A percentile compares a stretch with the other conserved stretches of the same genome.
Conservation (phyloP, 2,329 filamentous ascomycete species). For the Elsinoe fawcettii region DNA sequence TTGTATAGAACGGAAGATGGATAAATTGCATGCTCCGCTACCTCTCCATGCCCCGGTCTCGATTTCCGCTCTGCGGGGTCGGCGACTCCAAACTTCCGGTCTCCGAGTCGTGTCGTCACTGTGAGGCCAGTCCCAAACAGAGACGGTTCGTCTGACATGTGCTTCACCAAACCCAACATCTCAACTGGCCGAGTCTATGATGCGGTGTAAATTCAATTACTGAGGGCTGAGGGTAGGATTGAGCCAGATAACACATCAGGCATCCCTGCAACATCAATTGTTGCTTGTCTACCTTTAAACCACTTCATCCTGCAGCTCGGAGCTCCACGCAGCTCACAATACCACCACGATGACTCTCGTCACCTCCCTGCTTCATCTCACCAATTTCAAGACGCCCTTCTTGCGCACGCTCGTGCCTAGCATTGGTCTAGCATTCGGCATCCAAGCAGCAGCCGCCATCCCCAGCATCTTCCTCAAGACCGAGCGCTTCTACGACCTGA, state of each 20-base stretch:
- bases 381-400: constrained; percentile 55
- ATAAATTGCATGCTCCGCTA: background rate
- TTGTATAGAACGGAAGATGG: background rate
- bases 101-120: constrained; percentile 8
- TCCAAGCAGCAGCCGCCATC: constrained; percentile 55
- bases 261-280: background rate
- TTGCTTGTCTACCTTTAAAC: too few species aligned
- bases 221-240: background rate
- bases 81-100: background rate
- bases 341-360: constrained; percentile 30
- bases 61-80: constrained; percentile 2
- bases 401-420: constrained; percentile 56
- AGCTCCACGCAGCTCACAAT: constrained; percentile 2
- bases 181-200: constrained; percentile 2
- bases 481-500: constrained; percentile 62
- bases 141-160: background rate
- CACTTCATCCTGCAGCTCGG: background rate
- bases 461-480: constrained; percentile 54
- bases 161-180: constrained; percentile 7
- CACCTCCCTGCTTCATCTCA: constrained; percentile 48
- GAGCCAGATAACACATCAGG: background rate
- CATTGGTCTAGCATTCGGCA: constrained; percentile 53
- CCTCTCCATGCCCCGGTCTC: background rate
- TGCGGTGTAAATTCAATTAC: constrained; percentile 6
- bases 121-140: constrained; percentile 7